These are phyloP conservation scores for Globisporangium emineosum DNA, from an alignment of 352 stramenopile genomes.

Conservation along the genomic window DNA sequence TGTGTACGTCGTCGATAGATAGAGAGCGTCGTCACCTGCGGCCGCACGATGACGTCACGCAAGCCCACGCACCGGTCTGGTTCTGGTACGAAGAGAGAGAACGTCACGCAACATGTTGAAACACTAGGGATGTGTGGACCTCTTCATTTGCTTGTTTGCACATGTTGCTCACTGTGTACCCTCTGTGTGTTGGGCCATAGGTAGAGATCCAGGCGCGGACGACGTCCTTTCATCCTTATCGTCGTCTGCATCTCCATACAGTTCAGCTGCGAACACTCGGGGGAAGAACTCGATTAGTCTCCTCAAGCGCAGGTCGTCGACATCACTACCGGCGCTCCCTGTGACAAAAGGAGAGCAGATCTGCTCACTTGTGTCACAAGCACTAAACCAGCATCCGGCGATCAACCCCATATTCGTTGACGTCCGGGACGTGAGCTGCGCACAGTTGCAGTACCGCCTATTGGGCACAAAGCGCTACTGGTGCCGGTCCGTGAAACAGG, in stretches of 20 bases:
- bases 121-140: too few relatives aligned
- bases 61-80: slow-evolving; percentile 8
- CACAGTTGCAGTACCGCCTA: slow-evolving; percentile 53
- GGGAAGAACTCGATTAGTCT: background rate
- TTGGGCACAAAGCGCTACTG: slow-evolving; percentile 66
- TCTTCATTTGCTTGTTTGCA: too few relatives aligned
- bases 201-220: background rate
- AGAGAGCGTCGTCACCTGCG: background rate
- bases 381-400: background rate
- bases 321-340: background rate
- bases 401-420: slow-evolving; percentile 6
- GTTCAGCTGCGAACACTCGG: background rate
- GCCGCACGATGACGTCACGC: slow-evolving; percentile 6
- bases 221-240: background rate
- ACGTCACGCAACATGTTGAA: background rate
- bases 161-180: background rate
- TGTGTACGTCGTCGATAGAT: background rate
- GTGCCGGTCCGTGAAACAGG: slow-evolving; percentile 63
- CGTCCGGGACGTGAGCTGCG: slow-evolving; percentile 41
- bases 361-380: background rate
- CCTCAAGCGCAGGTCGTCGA: slow-evolving; percentile 16
- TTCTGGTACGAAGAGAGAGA: slow-evolving; percentile 9
- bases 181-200: background rate
- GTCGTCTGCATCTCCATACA: slow-evolving; percentile 4
- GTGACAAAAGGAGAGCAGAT: slow-evolving; percentile 9